Conservation (phyloP, 169 alveolate genomes). For the Cryptosporidium sp. region DNA sequence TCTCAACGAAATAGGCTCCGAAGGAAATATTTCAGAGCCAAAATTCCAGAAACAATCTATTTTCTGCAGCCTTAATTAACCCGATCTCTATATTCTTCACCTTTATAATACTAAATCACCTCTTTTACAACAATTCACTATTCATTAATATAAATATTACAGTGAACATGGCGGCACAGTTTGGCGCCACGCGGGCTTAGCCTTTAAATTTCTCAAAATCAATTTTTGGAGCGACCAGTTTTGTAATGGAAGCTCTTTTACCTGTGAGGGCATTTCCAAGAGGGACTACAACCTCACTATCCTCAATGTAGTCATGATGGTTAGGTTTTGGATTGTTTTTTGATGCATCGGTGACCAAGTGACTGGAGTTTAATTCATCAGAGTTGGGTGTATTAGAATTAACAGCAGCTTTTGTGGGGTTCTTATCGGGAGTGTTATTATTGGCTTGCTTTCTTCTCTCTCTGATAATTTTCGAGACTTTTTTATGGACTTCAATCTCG, state of each 20-base stretch:
- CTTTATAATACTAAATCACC: background rate
- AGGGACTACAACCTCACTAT: conserved; percentile 25
- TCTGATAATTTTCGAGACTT: conserved; percentile 11
- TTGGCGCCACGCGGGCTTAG: background rate
- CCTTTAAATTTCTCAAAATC: conserved; percentile 3
- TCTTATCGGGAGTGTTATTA: background rate
- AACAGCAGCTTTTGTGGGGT: background rate
- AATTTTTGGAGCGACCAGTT: conserved; percentile 56
- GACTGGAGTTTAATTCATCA: background rate
- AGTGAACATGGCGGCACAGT: background rate
- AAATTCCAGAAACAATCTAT: background rate
- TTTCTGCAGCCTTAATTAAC: background rate
- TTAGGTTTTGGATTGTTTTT: background rate
- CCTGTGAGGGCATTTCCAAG: conserved; percentile 47
- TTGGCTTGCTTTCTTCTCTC: conserved; percentile 33
- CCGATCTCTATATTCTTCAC: background rate
- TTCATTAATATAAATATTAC: background rate
- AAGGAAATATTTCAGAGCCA: background rate
- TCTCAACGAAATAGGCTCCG: background rate
- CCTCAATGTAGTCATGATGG: background rate
- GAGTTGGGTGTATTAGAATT: background rate
- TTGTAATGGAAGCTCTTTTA: conserved; percentile 51
- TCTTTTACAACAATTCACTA: background rate
- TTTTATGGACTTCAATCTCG: conserved; percentile 72
- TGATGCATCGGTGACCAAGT: background rate